These are phyloP conservation scores for Erigeron philadelphicus DNA, from an alignment of 140 eudicot species.

Conservation along the genomic window DNA sequence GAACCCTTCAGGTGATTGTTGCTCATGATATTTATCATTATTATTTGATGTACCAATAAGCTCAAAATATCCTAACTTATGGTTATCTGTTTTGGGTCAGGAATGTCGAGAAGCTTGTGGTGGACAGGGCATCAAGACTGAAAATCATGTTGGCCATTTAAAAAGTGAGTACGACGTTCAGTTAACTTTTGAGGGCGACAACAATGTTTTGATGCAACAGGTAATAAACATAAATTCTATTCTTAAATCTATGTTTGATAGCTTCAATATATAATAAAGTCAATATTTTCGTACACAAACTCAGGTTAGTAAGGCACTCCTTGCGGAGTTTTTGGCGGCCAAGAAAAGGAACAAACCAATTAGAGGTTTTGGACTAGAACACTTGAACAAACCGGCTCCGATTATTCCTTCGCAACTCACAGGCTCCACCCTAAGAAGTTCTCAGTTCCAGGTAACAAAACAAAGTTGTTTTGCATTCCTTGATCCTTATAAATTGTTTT, in stretches of 20 bases:
- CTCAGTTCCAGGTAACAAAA: constrained; percentile 63
- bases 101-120: constrained; percentile 96
- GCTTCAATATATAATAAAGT: background rate
- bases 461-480: background rate
- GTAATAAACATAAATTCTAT: constrained; percentile 30
- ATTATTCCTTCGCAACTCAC: constrained; percentile 66
- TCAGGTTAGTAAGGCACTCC: constrained; percentile 89
- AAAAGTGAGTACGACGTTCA: constrained; percentile 89
- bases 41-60: background rate
- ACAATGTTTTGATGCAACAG: constrained; percentile 98
- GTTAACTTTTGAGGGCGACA: constrained; percentile 87
- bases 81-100: constrained; percentile 32
- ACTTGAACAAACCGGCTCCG: constrained; percentile 64
- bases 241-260: background rate
- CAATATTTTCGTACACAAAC: background rate
- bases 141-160: constrained; percentile 75
- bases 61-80: background rate
- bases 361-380: constrained; percentile 80
- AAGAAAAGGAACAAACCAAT: constrained; percentile 59
- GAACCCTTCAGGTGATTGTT: constrained; percentile 4
- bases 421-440: constrained; percentile 48
- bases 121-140: constrained; percentile 85
- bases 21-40: background rate
- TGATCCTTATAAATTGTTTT: background rate
- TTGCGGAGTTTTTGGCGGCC: constrained; percentile 56